Evolutionary conservation across 2,329 filamentous ascomycete genomes (phyloP).

Genomic region (Dactylonectria macrodidyma): DNA sequence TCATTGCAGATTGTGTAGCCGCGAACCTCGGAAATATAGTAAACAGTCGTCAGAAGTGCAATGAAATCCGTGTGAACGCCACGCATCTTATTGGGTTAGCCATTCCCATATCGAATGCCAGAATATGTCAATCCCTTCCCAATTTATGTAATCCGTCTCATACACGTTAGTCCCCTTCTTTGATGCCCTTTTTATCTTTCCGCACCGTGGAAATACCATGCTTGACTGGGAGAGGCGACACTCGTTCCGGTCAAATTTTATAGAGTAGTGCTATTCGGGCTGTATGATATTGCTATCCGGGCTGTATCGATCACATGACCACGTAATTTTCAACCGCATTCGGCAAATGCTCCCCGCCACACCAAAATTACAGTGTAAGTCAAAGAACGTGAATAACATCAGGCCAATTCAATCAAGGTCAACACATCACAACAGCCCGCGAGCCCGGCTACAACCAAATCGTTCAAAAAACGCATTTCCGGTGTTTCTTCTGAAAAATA

Average conservation of each 20-base stretch:
- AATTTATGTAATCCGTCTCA: not conserved
- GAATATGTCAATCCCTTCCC: conserved; percentile 10
- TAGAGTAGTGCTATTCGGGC: too few relatives aligned
- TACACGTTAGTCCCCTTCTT: not conserved
- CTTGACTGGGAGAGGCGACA: not conserved
- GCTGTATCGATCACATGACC: too few relatives aligned
- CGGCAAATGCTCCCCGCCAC: too few relatives aligned
- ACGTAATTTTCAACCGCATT: too few relatives aligned
- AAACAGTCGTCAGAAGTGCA: conserved; percentile 11
- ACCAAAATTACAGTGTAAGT: too few relatives aligned
- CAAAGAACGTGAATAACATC: too few relatives aligned
- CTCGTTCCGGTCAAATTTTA: not conserved
- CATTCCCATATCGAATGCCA: conserved; percentile 18
- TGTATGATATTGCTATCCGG: too few relatives aligned
- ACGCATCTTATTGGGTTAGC: not conserved
- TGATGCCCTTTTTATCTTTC: not conserved
- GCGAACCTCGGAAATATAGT: conserved; percentile 1
- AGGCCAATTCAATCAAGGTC: too few relatives aligned
- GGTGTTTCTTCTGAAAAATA: too few relatives aligned
- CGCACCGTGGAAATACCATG: not conserved
- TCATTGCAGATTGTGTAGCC: conserved; percentile 6
- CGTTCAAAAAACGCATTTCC: too few relatives aligned
- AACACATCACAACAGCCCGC: too few relatives aligned
- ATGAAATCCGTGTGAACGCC: conserved; percentile 18
- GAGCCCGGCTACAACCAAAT: too few relatives aligned